A percentile compares a stretch with the other conserved stretches of the same genome.
Conservation (phyloP, 2,329 filamentous ascomycete genomes). For the Lasiodiplodia hormozganensis region DNA sequence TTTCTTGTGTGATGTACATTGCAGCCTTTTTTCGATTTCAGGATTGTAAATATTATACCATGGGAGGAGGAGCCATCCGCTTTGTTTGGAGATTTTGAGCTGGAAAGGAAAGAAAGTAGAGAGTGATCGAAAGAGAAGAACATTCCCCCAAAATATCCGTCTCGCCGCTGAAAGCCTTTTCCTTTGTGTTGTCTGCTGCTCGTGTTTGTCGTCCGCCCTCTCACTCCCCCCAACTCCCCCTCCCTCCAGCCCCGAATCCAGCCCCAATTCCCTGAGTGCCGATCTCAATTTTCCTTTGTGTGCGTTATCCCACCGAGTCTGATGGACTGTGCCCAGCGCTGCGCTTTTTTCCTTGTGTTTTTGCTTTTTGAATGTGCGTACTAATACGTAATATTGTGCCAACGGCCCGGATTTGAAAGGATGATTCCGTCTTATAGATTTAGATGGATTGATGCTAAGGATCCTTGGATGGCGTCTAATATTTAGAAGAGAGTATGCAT, state of each 20-base stretch:
- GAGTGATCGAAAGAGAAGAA: slow-evolving; percentile 1
- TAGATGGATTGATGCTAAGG: too few species aligned
- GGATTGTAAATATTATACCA: slow-evolving; percentile 21
- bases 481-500: background rate
- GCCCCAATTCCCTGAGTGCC: background rate
- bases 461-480: background rate
- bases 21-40: background rate
- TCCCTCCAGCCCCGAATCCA: background rate
- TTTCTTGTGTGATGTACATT: slow-evolving; percentile 19
- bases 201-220: background rate
- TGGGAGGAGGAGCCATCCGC: background rate
- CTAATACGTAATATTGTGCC: background rate
- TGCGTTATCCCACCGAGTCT: background rate
- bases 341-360: background rate
- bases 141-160: background rate
- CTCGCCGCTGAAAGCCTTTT: background rate
- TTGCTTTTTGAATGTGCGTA: background rate
- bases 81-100: background rate
- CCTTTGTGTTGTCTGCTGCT: background rate
- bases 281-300: background rate
- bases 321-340: background rate
- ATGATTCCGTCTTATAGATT: background rate
- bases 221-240: background rate
- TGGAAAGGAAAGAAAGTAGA: background rate
- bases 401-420: background rate